phyloP scores from a whole-genome alignment of 164 flowering plant genomes.

The Sextonia rubra region DNA sequence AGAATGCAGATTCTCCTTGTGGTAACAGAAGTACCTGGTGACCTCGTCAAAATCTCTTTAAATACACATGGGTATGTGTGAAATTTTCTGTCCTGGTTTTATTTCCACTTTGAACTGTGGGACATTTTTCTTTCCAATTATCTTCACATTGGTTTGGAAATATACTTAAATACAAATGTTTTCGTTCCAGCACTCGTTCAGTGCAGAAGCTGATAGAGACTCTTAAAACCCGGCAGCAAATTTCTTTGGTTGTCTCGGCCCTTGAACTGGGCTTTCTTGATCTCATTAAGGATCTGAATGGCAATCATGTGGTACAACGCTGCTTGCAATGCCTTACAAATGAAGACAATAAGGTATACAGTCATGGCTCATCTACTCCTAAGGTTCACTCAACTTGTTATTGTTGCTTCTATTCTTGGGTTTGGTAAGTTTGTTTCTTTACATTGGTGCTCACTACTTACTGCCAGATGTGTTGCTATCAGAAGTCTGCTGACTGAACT shows the following conservation, averaged over 20 bases:
- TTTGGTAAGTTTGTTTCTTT: neutral
- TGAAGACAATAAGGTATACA: slow-evolving; percentile 66
- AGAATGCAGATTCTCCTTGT: slow-evolving; percentile 44
- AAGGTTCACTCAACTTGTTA: neutral
- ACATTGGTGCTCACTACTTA: neutral
- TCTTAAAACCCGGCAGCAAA: slow-evolving; percentile 54
- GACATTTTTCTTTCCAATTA: neutral
- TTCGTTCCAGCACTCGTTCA: slow-evolving; percentile 62
- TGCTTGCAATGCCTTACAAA: slow-evolving; percentile 61
- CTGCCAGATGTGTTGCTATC: neutral
- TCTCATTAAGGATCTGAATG: slow-evolving; percentile 72
- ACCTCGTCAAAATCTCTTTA: slow-evolving; percentile 60
- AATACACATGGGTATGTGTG: slow-evolving; percentile 75
- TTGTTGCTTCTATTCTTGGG: neutral
- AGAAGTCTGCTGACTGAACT: neutral
- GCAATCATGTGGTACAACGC: slow-evolving; percentile 78
- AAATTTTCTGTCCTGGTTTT: neutral
- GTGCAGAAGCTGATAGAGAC: slow-evolving; percentile 82
- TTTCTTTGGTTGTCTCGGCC: slow-evolving; percentile 39
- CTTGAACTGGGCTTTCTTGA: slow-evolving; percentile 65
- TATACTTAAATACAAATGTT: neutral
- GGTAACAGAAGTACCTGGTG: slow-evolving; percentile 43
- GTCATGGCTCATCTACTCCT: neutral
- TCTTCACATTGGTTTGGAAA: neutral
- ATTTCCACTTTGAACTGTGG: neutral